phyloP scores from a whole-genome alignment of 2,329 filamentous ascomycete species.

The Pestalotiopsis sp. region DNA sequence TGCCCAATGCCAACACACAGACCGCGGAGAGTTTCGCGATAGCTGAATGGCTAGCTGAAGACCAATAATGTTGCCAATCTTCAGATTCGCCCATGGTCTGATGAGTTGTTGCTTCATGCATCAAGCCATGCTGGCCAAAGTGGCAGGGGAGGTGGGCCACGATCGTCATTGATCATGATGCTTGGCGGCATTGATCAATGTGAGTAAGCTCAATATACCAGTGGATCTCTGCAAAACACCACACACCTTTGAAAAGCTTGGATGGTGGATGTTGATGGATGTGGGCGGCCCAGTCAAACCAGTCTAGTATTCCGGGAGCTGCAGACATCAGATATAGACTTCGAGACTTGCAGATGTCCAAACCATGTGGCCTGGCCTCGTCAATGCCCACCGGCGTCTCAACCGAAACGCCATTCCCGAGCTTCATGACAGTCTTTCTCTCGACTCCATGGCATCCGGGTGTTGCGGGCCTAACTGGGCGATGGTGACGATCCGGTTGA shows the following conservation, averaged over 20 bases:
- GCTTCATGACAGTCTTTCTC: background rate
- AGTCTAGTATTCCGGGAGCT: background rate
- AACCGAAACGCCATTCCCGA: background rate
- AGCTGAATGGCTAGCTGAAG: background rate
- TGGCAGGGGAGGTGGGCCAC: background rate
- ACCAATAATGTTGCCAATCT: background rate
- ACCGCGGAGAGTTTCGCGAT: background rate
- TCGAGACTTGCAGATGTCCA: background rate
- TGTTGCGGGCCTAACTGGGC: too few species aligned
- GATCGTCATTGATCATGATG: background rate
- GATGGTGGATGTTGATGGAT: too few species aligned
- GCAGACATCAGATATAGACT: background rate
- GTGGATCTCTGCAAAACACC: background rate
- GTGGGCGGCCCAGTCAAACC: background rate
- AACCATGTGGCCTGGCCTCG: background rate
- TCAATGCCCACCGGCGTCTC: background rate
- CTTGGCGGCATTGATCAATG: background rate
- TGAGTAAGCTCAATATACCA: background rate
- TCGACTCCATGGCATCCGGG: background rate
- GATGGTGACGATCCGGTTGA: background rate
- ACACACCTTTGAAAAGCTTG: background rate
- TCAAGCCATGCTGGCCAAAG: background rate
- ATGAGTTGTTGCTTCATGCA: background rate
- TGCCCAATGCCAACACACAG: background rate
- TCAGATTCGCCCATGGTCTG: background rate